Base-by-base conservation (phyloP, 257 asterid species). In the Solanum boliviense region DNA sequence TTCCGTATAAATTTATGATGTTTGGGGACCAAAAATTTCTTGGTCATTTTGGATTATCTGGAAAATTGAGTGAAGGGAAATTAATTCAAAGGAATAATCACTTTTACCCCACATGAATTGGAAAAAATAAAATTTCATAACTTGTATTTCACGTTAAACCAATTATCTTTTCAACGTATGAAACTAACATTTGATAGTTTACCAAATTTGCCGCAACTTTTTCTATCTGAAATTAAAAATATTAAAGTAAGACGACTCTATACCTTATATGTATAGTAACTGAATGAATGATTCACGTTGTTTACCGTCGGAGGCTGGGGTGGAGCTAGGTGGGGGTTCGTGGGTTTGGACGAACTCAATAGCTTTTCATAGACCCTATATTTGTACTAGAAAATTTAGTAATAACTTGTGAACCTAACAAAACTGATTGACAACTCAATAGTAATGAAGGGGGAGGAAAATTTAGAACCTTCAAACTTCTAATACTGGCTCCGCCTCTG, bases 111-210 rank as follows among this genome's bases (percentile, higher is more conserved):
- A 78, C 84, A 25, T 4, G 12, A 68, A 29, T 27, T 27, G 38
- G 27, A 16, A 27, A 38, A 34, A 79, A 41, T 16, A 2, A 5
- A 13, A 52, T 79, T 29, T 29, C 85, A 46, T 46, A 5, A 27
- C 85, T 81, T 46, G 70, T 46, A 81, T 29, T 81, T 46, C 6
- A 81, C 85, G 68, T 29, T 46, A 81, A 81, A 81, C 29, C 70
- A 81, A 5, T 48, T 3, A 9, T 48, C 5, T 29, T 46, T 81
- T 48, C 85, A 27, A 31, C 68, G 20, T 46, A 29, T 9, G 20
- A 16, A 15, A 44, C 58, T 44, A 48, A 29, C 41, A 81, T 48
- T 46, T 46, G 11, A 81, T 12, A 46, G 41, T 81, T 46, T 16
- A 81, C 85, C 85, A 27, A 81, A 81, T 46, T 16, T 27, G 20